Base-by-base conservation (phyloP, 129 eudicot species). In the Solidago caesia region DNA sequence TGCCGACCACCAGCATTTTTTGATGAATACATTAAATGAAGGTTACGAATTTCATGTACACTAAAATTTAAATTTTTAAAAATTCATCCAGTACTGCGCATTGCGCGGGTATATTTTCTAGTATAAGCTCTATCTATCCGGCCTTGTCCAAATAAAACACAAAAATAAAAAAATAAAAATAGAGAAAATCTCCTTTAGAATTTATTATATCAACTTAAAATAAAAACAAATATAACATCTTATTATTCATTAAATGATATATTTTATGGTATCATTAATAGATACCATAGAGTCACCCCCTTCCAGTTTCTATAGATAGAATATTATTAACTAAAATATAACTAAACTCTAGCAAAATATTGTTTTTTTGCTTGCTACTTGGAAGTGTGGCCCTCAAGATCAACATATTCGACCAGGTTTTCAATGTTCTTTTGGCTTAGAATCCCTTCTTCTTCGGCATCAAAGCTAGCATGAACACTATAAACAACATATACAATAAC, bases 391-490 rank as follows among this genome's bases (percentile, higher is more conserved):
- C 73, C 74, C 44, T 83, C 82, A 58, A 15, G 70, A 48, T 59
- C 85, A 68, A 62, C 66, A 9, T 79, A 68, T 67, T 63, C 91
- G 69, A 77, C 68, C 79, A 75, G 55, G 10, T 49, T 57, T 68
- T 86, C 85, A 68, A 64, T 71, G 27, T 55, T 76, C 85, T 81
- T 85, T 61, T 58, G 85, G 83, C 81, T 46, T 47, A 87, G 74
- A 52, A 62, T 8, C 70, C 96, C 91, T 25, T 88, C 81, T 71
- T 80, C 86, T 53, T 93, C 98, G 0, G 97, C 97, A 88, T 93
- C 98, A 67, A 86, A 90, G 85, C 98, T 93, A 70, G 98, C 96
- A 83, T 93, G 98, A 33, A 93, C 98, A 71, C 98, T 93, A 59
- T 93, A 93, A 16, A 83, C 82, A 57, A 86, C 77, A 82, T 93